A percentile compares a stretch with the other conserved stretches of the same genome.
phyloP scores from a whole-genome alignment of 2,329 filamentous ascomycete genomes.

The Polychaeton citri region DNA sequence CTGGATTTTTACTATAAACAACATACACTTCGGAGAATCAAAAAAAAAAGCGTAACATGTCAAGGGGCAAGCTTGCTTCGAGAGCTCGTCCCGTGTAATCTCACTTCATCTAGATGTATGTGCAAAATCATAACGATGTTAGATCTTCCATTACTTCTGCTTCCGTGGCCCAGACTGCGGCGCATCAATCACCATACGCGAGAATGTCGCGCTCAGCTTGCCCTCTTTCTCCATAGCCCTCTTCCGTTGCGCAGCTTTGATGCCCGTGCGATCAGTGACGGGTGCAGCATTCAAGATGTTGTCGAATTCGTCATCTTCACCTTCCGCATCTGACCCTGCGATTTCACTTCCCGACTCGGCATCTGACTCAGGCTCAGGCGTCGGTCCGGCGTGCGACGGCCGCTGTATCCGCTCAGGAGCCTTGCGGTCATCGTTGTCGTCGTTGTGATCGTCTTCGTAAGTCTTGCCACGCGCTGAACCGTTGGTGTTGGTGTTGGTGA shows the following conservation, averaged over 20 bases:
- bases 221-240: conserved; percentile 34
- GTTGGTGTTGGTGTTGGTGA: conserved; percentile 44
- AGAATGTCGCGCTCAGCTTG: conserved; percentile 33
- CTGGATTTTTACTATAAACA: no score
- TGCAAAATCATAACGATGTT: no score
- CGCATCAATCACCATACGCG: conserved; percentile 34
- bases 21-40: no score
- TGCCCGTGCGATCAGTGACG: conserved; percentile 73
- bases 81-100: no score
- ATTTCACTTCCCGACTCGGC: conserved; percentile 61
- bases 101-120: no score
- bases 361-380: conserved; percentile 41
- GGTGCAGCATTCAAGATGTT: conserved; percentile 85
- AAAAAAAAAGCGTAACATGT: no score
- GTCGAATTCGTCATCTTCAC: conserved; percentile 71
- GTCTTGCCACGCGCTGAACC: background rate
- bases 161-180: conserved; percentile 13
- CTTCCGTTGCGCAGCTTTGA: conserved; percentile 46
- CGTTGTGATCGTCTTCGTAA: conserved; percentile 15
- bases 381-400: conserved; percentile 36
- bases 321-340: conserved; percentile 29
- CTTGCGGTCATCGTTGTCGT: conserved; percentile 37
- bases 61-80: no score
- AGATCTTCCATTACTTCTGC: background rate
- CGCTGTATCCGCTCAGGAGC: conserved; percentile 48